Base-by-base conservation (phyloP, 75 land plant species). In the Azolla pinnata region DNA sequence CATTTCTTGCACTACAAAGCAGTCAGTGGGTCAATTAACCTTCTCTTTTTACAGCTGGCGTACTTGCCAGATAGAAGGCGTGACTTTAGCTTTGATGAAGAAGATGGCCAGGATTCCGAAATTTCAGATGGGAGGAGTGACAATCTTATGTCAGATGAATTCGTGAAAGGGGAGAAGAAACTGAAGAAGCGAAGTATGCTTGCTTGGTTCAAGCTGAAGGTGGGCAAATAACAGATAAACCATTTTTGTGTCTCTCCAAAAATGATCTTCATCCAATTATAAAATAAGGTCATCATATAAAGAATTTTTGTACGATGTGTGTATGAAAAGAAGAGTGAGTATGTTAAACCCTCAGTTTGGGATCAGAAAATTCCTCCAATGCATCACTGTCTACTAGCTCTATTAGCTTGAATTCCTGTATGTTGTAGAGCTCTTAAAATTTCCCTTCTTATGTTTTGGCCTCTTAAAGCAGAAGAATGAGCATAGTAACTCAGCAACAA, bases 151-250 rank as follows among this genome's bases (percentile, higher is more conserved):
- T 44, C 31, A 0, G 96, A 86, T 63, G 82, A 79, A 34, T 23
- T 54, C 17, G 8, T 29, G 7, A 81, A 79, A 70, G 89, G 85
- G 46, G 84, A 78, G 63, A 86, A 83, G 40, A 81, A 64, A 31
- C 52, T 67, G 27, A 67, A 67, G 48, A 90, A 86, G 73, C 81
- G 79, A 40, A 90, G 91, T 8, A 70, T 90, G 61, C 70, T 90
- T 17, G 90, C 78, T 68, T 90, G 96, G 96, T 87, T 86, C 62
- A 90, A 90, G 63, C 52, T 74, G 25, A 74, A 79, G 83, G 90
- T 88, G 74, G 33, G 77, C 33, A 30, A 19, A 10, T 1, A 8
- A 14, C 1, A 2, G 10, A 54, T 60, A 4, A 28, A 21, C 47
- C n/a, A n/a, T n/a, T n/a, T n/a, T n/a, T n/a, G n/a, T n/a, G n/a